Base-by-base conservation (phyloP, 2,329 filamentous ascomycete genomes). In the Hypoxylon sp. region DNA sequence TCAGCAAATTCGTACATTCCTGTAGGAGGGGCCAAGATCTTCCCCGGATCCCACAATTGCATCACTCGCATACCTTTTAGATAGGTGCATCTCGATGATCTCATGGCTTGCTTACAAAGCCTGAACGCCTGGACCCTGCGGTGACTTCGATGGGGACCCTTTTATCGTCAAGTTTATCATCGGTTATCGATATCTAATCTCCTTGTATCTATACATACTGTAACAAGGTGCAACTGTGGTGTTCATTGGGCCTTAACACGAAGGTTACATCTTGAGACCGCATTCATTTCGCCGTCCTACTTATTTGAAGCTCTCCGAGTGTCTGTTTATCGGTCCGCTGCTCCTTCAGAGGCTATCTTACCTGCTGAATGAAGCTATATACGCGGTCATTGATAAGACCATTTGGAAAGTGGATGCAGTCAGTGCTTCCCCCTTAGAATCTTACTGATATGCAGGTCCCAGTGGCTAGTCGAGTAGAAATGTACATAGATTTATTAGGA, bases 1-100 rank as follows among this genome's bases (percentile, higher is more conserved):
- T 58, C 61, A 53, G 48, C 53, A 56, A 32, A 47, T 46, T 19
- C 39, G 12, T 41, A 45, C 43, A 57, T 41, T 47, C 23, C 47
- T 52, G n/a, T 61, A 37, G 32, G 29, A 57, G n/a, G 34, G 43
- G 59, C 59, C 51, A 55, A 61, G 63, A 41, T 47, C 16, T 69
- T 67, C 67, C 67, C 67, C 67, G 29, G 67, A 69, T 69, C 56
- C 67, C 67, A 67, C 63, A 64, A 65, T 69, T 64, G 59, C 67
- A 69, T 69, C 67, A 69, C 67, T 57, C 62, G 67, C 67, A 69
- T 69, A 63, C 34, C 53, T n/a, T n/a, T n/a, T 7, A 55, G 52
- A 61, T 58, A 57, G 39, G 43, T 39, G 47, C 59, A 51, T 52
- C 47, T 53, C 16, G 56, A 63, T 60, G 54, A 57, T 48, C 43